Evolutionary conservation across 257 asterid species (phyloP), one percentile per base, ranked within the genome.

Genomic region (Paraleonurus japonicus): DNA sequence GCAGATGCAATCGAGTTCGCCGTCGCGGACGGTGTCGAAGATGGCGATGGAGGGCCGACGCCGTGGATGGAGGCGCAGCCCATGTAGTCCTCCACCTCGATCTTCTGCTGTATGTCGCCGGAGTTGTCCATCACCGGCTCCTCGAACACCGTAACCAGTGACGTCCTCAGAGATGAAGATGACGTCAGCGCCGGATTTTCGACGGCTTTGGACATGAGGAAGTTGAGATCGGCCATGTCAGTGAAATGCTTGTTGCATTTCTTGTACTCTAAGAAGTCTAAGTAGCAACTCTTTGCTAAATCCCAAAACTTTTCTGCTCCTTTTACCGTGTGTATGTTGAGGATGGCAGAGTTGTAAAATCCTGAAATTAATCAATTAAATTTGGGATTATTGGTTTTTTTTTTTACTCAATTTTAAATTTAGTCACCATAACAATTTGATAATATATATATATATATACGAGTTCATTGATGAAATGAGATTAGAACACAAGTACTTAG

Each of bases 31-130:
- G 17, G 92, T 89, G 78, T 89, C 94, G 48, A 87, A 89, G 20
- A 89, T n/a, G 17, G 81, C 92, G 39, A 89, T 47, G 5, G 96
- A 89, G 3, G 92, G 69, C 96, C 96, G 4, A 87, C 80, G 5
- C 96, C 92, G 61, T 89, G 96, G 33, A 62, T 50, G 0, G 96
- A 82, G 26, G 96, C 85, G 70, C 95, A 89, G 10, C 92, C 96
- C 71, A 89, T 20, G 76, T 82, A 89, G 76, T 86, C 94, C 45
- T 81, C 85, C 24, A 75, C 81, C 13, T 87, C 96, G 17, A 87
- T 66, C 17, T 41, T 61, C 1, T 27, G 64, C 81, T 81, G 87
- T 22, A 60, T 22, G 0, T 65, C 20, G 4, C 23, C 10, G 45
- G 88, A 60, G 39, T 76, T 64, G 27, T 89, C 89, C 17, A 85